These are phyloP conservation scores for Cetradonia linearis DNA, from an alignment of 495 filamentous ascomycete genomes.

Conservation along the genomic window DNA sequence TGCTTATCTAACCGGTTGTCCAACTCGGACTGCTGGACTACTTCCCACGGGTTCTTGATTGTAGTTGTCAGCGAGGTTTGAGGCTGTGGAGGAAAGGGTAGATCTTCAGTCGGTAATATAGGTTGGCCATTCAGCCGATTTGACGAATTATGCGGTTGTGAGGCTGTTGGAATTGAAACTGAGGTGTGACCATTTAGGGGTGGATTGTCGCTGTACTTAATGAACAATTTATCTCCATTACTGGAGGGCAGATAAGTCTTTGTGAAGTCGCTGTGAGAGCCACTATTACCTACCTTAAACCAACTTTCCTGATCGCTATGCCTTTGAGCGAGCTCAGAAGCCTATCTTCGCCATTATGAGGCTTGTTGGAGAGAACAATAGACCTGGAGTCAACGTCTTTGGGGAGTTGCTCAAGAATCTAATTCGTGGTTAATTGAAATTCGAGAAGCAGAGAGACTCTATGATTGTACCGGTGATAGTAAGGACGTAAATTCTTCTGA, in stretches of 20 bases:
- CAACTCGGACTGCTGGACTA: slow-evolving; percentile 72
- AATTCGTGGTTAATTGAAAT: not conserved
- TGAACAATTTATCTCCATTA: slow-evolving; percentile 82
- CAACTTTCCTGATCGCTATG: slow-evolving; percentile 58
- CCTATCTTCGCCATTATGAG: slow-evolving; percentile 63
- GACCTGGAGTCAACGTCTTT: slow-evolving; percentile 61
- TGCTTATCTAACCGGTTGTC: slow-evolving; percentile 78
- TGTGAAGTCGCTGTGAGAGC: not conserved
- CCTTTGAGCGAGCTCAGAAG: slow-evolving; percentile 54
- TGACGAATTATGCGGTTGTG: slow-evolving; percentile 34
- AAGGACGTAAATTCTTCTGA: slow-evolving; percentile 38
- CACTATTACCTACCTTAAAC: slow-evolving; percentile 48
- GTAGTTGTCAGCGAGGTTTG: slow-evolving; percentile 45
- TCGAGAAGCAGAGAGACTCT: not conserved
- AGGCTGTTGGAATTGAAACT: slow-evolving; percentile 25
- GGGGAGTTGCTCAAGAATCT: slow-evolving; percentile 57
- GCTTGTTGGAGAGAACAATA: slow-evolving; percentile 71
- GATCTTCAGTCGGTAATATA: slow-evolving; percentile 56
- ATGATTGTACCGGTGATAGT: slow-evolving; percentile 33
- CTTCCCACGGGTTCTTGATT: slow-evolving; percentile 89
- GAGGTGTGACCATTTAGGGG: slow-evolving; percentile 40
- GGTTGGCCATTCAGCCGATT: slow-evolving; percentile 70
- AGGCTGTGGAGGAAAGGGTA: slow-evolving; percentile 50
- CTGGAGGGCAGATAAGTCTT: slow-evolving; percentile 36
- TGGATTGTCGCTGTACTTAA: slow-evolving; percentile 58